These are phyloP conservation scores for Phytophthora macrochlamydospora DNA, from an alignment of 352 stramenopile genomes.

Conservation along the genomic window DNA sequence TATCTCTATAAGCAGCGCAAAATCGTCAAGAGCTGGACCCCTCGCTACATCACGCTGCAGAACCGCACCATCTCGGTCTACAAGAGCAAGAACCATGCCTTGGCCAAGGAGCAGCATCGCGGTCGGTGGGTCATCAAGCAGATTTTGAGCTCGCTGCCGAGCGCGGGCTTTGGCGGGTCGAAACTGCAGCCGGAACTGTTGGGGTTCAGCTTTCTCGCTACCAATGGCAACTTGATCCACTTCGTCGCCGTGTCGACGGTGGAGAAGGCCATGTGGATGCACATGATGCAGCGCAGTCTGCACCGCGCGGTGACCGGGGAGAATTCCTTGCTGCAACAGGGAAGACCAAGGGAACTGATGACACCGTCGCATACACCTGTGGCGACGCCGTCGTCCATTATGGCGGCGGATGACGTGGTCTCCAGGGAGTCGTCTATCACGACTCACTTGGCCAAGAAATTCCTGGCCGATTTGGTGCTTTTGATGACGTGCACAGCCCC, in stretches of 20 bases:
- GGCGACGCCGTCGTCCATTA: constrained; percentile 17
- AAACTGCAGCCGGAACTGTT: constrained; percentile 80
- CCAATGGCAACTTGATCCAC: constrained; percentile 85
- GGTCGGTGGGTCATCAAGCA: constrained; percentile 85
- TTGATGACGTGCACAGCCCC: constrained; percentile 44
- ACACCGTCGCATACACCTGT: constrained; percentile 23
- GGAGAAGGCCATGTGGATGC: constrained; percentile 86
- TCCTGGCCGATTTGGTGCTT: constrained; percentile 65
- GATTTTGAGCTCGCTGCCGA: constrained; percentile 78
- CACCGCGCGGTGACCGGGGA: constrained; percentile 55
- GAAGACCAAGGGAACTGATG: constrained; percentile 33
- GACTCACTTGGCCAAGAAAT: constrained; percentile 74
- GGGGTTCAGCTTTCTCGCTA: constrained; percentile 85
- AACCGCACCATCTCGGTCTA: constrained; percentile 84
- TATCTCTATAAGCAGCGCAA: constrained; percentile 92
- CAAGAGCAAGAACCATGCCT: constrained; percentile 87
- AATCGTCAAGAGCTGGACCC: constrained; percentile 90
- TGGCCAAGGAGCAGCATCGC: constrained; percentile 80
- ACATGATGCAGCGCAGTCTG: constrained; percentile 78
- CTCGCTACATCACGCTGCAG: constrained; percentile 86
- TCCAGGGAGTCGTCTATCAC: constrained; percentile 66
- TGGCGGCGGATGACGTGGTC: constrained; percentile 55
- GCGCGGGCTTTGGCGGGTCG: constrained; percentile 76
- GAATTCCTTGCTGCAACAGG: constrained; percentile 43
- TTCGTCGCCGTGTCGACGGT: constrained; percentile 77